Evolutionary conservation across 2,329 filamentous ascomycete genomes (phyloP).

Genomic region (Nannizzia gypsea): DNA sequence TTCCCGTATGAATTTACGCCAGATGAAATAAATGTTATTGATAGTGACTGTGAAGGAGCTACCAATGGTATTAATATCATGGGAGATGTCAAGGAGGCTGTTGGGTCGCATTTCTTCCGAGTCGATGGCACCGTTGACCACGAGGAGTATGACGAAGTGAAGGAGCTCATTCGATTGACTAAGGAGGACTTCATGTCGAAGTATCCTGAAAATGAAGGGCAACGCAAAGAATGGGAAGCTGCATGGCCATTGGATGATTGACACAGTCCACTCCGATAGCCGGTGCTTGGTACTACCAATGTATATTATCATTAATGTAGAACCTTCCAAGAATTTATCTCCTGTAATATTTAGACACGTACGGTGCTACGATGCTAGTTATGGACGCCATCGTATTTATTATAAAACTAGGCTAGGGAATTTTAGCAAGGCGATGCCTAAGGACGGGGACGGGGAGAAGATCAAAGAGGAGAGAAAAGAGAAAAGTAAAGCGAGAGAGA

Average conservation of each 20-base stretch:
- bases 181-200: constrained; percentile 7
- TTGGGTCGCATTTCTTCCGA: constrained; percentile 6
- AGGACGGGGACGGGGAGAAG: too few relatives aligned
- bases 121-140: constrained; percentile 8
- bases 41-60: constrained; percentile 3
- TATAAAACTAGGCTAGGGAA: too few relatives aligned
- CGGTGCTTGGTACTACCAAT: too few relatives aligned
- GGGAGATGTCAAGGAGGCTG: not conserved
- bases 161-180: not conserved
- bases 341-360: too few relatives aligned
- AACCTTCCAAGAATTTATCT: too few relatives aligned
- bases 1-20: constrained; percentile 8
- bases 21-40: constrained; percentile 5
- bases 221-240: constrained; percentile 5
- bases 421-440: too few relatives aligned
- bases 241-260: constrained; percentile 10
- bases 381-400: too few relatives aligned
- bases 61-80: constrained; percentile 2
- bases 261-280: not conserved
- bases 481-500: too few relatives aligned
- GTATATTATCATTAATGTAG: too few relatives aligned
- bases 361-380: too few relatives aligned
- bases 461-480: too few relatives aligned
- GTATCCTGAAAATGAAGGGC: not conserved
- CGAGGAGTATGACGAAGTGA: constrained; percentile 8